Evolutionary conservation across 352 stramenopile genomes (phyloP).

Genomic region (Pythium aristosporum): DNA sequence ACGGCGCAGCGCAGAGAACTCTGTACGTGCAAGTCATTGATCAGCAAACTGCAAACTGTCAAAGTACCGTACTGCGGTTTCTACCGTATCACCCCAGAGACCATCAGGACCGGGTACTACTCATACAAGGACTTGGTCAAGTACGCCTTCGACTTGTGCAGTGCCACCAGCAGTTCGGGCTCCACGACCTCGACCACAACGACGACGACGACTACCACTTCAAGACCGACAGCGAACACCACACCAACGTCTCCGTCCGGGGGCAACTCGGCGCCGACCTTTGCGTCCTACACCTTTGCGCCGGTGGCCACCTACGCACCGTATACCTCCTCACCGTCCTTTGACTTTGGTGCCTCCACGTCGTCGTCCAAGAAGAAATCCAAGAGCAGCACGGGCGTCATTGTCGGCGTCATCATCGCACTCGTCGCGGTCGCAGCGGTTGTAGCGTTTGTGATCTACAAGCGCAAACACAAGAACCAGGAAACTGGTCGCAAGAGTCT

Average conservation of each 20-base stretch:
- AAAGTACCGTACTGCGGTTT: neutral
- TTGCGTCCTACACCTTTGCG: slow-evolving; percentile 1
- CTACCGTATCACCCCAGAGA: neutral
- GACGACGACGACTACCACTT: neutral
- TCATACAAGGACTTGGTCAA: slow-evolving; percentile 6
- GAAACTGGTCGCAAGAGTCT: neutral
- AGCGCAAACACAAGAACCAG: neutral
- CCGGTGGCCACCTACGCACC: no score
- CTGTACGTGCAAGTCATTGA: neutral
- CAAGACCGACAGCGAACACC: neutral
- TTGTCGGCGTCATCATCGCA: neutral
- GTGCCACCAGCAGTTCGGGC: neutral
- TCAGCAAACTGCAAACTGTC: neutral
- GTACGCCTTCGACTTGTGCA: neutral
- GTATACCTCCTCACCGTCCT: neutral
- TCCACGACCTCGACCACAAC: neutral
- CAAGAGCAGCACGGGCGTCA: slow-evolving; percentile 1
- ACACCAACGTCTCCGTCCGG: neutral
- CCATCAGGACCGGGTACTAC: neutral
- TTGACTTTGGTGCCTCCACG: slow-evolving; percentile 3
- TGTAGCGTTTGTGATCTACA: neutral
- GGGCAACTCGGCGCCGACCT: neutral
- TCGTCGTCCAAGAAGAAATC: slow-evolving; percentile 5
- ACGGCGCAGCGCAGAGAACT: neutral
- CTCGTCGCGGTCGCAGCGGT: neutral